Percentiles rank a stretch among this genome's conserved stretches.
Evolutionary conservation across 176 grass and related monocot genomes (phyloP).

Genomic region (Zoysia japonica): DNA sequence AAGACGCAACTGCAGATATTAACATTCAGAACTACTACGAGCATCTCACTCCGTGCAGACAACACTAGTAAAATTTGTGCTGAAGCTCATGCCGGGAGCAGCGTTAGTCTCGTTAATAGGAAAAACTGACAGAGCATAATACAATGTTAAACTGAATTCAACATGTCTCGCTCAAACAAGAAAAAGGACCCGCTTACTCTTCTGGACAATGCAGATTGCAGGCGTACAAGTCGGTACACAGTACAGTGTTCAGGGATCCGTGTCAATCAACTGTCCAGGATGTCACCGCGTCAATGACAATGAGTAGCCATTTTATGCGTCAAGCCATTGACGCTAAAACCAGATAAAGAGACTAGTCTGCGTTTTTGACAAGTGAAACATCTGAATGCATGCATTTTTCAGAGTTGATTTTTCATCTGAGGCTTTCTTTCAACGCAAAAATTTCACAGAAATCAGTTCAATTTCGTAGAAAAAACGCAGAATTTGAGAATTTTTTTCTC

Average conservation of each 20-base stretch:
- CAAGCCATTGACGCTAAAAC: slow-evolving; percentile 36
- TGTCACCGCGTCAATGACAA: slow-evolving; percentile 7
- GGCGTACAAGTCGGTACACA: background rate
- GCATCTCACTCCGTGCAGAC: background rate
- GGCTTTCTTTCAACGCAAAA: no score
- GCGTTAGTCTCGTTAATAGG: background rate
- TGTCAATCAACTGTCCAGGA: background rate
- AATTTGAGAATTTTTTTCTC: no score
- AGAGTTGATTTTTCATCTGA: slow-evolving; percentile 10
- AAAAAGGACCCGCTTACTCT: background rate
- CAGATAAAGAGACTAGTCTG: background rate
- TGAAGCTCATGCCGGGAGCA: background rate
- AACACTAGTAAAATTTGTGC: background rate
- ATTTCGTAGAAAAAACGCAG: no score
- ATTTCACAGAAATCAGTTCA: no score
- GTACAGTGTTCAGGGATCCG: background rate
- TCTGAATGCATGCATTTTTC: background rate
- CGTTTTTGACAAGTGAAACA: background rate
- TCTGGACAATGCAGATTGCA: background rate
- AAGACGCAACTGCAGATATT: background rate
- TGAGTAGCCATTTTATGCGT: slow-evolving; percentile 21
- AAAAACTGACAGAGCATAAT: background rate
- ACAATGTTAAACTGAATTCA: background rate
- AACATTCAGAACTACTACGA: background rate
- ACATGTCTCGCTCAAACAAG: background rate